Evolutionary conservation across 169 alveolate species (phyloP).

Genomic region (Pseudocohnilembus persalinus): DNA sequence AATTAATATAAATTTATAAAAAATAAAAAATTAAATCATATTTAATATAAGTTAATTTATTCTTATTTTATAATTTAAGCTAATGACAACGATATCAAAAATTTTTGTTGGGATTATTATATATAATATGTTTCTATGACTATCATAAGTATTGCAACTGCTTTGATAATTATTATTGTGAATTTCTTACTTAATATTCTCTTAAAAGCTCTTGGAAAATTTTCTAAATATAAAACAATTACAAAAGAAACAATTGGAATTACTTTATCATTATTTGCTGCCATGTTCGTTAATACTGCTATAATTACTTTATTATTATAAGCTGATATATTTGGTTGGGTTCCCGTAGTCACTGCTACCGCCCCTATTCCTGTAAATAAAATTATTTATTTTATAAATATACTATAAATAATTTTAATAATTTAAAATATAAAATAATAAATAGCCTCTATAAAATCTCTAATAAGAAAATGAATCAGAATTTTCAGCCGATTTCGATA

Average conservation of each 20-base stretch:
- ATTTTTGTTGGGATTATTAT: constrained; percentile 27
- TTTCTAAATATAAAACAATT: constrained; percentile 29
- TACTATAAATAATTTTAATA: too few relatives aligned
- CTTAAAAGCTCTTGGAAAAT: constrained; percentile 16
- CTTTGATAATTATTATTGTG: constrained; percentile 33
- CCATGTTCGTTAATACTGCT: constrained; percentile 44
- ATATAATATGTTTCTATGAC: constrained; percentile 2
- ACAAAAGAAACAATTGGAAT: constrained; percentile 23
- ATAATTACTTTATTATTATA: constrained; percentile 33
- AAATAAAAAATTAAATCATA: too few relatives aligned
- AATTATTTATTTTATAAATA: too few relatives aligned
- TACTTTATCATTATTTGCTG: constrained; percentile 11
- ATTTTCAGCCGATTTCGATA: constrained; percentile 37
- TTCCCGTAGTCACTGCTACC: background rate
- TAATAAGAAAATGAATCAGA: constrained; percentile 11
- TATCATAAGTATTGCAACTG: constrained; percentile 19
- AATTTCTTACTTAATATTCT: constrained; percentile 21
- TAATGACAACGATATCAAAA: background rate
- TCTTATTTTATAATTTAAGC: too few relatives aligned
- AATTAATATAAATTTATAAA: too few relatives aligned
- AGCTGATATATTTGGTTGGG: background rate
- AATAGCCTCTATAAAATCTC: background rate
- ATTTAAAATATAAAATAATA: too few relatives aligned
- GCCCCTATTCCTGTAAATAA: background rate
- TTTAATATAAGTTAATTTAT: too few relatives aligned